A percentile compares a stretch with the other conserved stretches of the same genome.
These are phyloP conservation scores for Colletotrichum tamarilloi DNA, from an alignment of 2,329 filamentous ascomycete genomes.

Conservation along the genomic window DNA sequence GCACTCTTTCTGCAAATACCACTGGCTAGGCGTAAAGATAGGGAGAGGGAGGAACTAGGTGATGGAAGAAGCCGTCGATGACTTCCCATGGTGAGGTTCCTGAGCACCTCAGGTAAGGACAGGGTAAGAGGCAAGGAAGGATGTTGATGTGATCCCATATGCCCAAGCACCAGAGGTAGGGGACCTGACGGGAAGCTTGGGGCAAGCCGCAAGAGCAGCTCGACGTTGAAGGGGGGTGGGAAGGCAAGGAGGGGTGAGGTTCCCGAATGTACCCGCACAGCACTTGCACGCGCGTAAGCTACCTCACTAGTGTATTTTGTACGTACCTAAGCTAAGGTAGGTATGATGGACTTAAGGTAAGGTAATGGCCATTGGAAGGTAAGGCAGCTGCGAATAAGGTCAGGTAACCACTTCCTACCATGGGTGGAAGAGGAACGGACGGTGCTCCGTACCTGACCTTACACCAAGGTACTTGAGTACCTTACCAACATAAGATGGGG, in stretches of 20 bases:
- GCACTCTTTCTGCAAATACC: not conserved
- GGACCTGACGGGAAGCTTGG: conserved; percentile 16
- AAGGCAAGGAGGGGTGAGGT: not conserved
- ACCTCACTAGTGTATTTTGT: not conserved
- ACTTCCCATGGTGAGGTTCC: not conserved
- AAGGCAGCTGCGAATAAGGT: not conserved
- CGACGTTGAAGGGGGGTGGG: not conserved
- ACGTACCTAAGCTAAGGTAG: not conserved
- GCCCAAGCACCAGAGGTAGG: not conserved
- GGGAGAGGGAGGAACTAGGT: not conserved
- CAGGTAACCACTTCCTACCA: not conserved
- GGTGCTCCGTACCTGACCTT: no score
- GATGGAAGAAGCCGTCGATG: conserved; percentile 1
- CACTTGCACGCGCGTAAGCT: not conserved
- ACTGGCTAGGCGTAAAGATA: conserved; percentile 6
- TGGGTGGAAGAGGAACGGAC: no score
- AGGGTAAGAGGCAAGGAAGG: not conserved
- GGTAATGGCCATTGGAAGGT: no score
- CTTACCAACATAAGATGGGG: not conserved
- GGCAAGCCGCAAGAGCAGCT: not conserved
- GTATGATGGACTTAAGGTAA: not conserved
- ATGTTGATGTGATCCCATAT: not conserved
- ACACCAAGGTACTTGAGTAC: not conserved
- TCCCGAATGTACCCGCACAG: not conserved
- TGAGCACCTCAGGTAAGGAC: not conserved